Evolutionary conservation across 106 monocot genomes (phyloP), one percentile per base, ranked within the genome.

Genomic region (Dendrobium chrysotoxum): DNA sequence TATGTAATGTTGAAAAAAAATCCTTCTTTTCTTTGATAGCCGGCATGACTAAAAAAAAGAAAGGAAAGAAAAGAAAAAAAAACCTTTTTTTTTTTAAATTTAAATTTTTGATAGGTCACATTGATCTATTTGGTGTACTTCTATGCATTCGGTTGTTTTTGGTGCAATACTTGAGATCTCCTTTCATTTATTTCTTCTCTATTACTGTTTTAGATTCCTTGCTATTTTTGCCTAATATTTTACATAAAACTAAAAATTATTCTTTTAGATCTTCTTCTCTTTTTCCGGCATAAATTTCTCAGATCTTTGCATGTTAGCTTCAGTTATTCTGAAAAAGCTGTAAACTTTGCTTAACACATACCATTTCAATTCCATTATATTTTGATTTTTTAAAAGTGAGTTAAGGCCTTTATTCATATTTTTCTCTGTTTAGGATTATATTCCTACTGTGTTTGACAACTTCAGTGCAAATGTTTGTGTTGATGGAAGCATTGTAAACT

Each of bases 371-470:
- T 45, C 20, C 55, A 55, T 55, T 9, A 55, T 12, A 8, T 9
- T 26, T 26, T 67, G 66, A 28, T 67, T 66, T 30, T 9, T 28
- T 28, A n/a, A 42, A 20, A 15, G 75, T 42, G 72, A 17, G 40
- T 72, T 72, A 72, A 18, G 12, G 39, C 12, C 31, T 5, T 72
- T 39, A 0, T 75, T 39, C 0, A 39, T 41, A 20, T 42, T 47
- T 31, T 39, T 65, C 25, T 38, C 40, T 79, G 45, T 23, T 44
- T 76, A 89, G 89, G 89, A 89, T 65, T 89, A 89, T 31, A 82
- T 89, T 68, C 89, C 89, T 5, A 89, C 89, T 18, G 89, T 89
- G 3, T 89, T 89, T 77, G 89, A 89, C 31, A 89, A 89, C 80
- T 89, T 89, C 71, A 89, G 89, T 79, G 89, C 89, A 15, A 89